phyloP scores from a whole-genome alignment of 345 rosid genomes.

The Erysimum cheiranthoides region DNA sequence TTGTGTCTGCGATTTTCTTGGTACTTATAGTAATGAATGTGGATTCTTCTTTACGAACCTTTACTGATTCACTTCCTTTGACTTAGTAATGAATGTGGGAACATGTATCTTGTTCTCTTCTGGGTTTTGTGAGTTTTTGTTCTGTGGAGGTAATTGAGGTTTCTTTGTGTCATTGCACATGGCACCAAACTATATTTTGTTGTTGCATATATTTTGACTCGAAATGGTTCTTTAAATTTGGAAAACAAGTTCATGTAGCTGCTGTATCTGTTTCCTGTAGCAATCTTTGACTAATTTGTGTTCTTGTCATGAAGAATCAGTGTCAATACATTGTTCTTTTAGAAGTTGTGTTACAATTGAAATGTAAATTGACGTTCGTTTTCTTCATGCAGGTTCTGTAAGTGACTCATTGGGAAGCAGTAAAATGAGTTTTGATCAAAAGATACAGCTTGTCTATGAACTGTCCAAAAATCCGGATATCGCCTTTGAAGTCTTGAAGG shows the following conservation, averaged over 20 bases:
- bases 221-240: background rate
- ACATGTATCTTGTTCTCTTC: background rate
- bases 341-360: background rate
- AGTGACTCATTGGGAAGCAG: slow-evolving; percentile 51
- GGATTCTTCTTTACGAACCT: background rate
- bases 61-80: background rate
- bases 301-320: slow-evolving; percentile 1
- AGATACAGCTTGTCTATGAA: slow-evolving; percentile 56
- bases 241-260: background rate
- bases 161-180: background rate
- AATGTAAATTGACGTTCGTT: background rate
- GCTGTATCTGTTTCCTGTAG: background rate
- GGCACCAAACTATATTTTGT: background rate
- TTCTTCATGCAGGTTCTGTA: slow-evolving; percentile 18
- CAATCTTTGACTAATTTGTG: background rate
- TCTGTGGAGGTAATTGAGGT: background rate
- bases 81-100: background rate
- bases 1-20: background rate
- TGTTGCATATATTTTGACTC: background rate
- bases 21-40: background rate
- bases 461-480: slow-evolving; percentile 53
- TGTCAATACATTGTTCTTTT: slow-evolving; percentile 7
- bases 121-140: background rate
- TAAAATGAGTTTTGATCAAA: slow-evolving; percentile 58
- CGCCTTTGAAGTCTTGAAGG: slow-evolving; percentile 53